Evolutionary conservation across 2,329 filamentous ascomycete genomes (phyloP).

Genomic region (Fusarium sp.): DNA sequence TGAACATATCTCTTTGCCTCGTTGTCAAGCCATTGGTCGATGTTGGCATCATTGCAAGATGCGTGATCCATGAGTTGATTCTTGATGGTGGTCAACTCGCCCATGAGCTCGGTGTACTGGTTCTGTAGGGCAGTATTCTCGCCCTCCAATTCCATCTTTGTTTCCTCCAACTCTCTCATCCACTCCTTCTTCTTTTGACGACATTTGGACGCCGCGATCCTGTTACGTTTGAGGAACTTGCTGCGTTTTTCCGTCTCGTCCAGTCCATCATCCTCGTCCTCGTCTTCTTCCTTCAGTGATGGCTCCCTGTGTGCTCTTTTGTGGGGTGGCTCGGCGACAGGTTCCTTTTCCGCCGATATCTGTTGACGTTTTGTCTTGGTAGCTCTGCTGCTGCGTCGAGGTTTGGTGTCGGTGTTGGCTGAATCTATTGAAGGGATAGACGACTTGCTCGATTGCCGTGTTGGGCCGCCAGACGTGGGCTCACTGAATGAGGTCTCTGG

Average conservation of each 20-base stretch:
- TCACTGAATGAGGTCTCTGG: constrained; percentile 6
- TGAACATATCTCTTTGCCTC: constrained; percentile 60
- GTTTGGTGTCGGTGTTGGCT: not conserved
- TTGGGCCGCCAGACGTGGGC: not conserved
- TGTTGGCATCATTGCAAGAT: constrained; percentile 60
- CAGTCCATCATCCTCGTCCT: constrained; percentile 22
- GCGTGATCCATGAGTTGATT: constrained; percentile 61
- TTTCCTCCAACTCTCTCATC: constrained; percentile 59
- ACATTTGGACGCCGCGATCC: constrained; percentile 77
- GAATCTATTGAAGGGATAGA: constrained; percentile 20
- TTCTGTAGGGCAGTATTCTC: constrained; percentile 53
- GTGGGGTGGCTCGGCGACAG: not conserved
- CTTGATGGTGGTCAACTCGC: constrained; percentile 58
- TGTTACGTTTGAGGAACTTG: constrained; percentile 73
- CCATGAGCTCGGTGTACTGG: constrained; percentile 53
- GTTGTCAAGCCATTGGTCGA: constrained; percentile 61
- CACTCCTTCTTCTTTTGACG: constrained; percentile 71
- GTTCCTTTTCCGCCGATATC: not conserved
- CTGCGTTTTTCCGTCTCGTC: constrained; percentile 55
- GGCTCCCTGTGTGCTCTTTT: not conserved
- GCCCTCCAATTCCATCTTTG: constrained; percentile 53
- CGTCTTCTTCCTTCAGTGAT: constrained; percentile 19
- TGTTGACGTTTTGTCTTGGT: not conserved
- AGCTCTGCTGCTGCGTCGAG: not conserved
- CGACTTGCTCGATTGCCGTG: constrained; percentile 32